Percentiles rank a stretch among this genome's conserved stretches.
Evolutionary conservation across 257 asterid genomes (phyloP).

Genomic region (Solanum acaule): DNA sequence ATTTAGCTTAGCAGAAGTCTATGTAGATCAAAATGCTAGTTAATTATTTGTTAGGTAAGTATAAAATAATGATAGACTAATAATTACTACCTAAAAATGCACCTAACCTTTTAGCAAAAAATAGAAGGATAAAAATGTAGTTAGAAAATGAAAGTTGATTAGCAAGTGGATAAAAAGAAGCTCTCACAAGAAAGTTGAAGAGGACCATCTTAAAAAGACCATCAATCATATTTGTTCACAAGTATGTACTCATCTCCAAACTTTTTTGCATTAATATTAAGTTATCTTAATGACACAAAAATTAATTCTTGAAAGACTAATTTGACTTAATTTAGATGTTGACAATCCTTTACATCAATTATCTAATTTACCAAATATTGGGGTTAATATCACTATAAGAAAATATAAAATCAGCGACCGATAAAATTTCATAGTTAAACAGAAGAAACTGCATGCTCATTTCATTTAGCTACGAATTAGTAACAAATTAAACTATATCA

Average conservation of each 20-base stretch:
- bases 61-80: not conserved
- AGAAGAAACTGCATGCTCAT: rapidly evolving
- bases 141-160: not conserved
- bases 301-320: not conserved
- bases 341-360: not conserved
- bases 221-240: conserved; percentile 1
- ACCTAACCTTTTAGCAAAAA: not conserved
- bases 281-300: not conserved
- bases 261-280: conserved; percentile 7
- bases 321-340: conserved; percentile 6
- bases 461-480: not conserved
- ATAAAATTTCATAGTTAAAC: not conserved
- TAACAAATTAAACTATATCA: no score
- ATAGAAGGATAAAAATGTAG: not conserved
- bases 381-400: not conserved
- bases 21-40: not conserved
- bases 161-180: conserved; percentile 4
- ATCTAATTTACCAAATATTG: not conserved
- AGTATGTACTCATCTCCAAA: conserved; percentile 11
- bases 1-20: not conserved
- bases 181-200: conserved; percentile 11
- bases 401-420: no score
- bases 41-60: not conserved
- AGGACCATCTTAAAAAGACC: conserved; percentile 1
- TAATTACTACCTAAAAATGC: not conserved